Evolutionary conservation across 768 basidiomycete genomes (phyloP).

Genomic region (Cytidiella melzeri): DNA sequence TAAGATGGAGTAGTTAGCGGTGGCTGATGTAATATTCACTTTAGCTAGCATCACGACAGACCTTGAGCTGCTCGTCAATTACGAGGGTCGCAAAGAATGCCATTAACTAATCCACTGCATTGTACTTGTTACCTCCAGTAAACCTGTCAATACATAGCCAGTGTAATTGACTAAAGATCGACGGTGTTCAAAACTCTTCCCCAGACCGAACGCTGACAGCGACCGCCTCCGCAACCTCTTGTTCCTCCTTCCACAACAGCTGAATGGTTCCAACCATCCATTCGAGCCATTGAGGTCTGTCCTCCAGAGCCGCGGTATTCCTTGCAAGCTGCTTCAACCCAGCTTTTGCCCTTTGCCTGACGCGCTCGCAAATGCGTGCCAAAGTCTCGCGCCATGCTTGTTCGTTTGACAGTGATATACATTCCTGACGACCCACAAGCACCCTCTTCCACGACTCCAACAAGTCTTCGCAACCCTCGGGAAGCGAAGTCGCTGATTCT

Average conservation of each 20-base stretch:
- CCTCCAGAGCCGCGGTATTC: conserved; percentile 11
- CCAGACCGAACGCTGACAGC: conserved; percentile 37
- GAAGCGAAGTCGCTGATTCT: conserved; percentile 14
- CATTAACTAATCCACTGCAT: too few relatives aligned
- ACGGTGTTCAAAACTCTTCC: conserved; percentile 38
- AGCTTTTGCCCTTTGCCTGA: conserved; percentile 45
- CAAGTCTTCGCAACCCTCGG: conserved; percentile 23
- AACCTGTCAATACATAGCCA: too few relatives aligned
- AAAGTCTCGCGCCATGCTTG: conserved; percentile 21
- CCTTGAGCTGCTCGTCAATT: too few relatives aligned
- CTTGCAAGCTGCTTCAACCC: conserved; percentile 33
- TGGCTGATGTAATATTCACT: too few relatives aligned
- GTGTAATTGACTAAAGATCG: too few relatives aligned
- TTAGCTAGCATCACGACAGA: too few relatives aligned
- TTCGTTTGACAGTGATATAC: conserved; percentile 26
- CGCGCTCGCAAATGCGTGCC: conserved; percentile 33
- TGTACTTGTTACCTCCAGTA: too few relatives aligned
- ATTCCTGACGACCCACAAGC: conserved; percentile 23
- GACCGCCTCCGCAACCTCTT: conserved; percentile 43
- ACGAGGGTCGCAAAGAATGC: too few relatives aligned
- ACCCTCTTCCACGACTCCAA: conserved; percentile 51
- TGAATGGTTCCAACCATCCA: conserved; percentile 37
- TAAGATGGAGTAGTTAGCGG: too few relatives aligned
- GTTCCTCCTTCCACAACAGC: conserved; percentile 58
- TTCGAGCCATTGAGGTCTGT: conserved; percentile 17